phyloP scores from a whole-genome alignment of 2,329 filamentous ascomycete species.

The Colletotrichum navitas region DNA sequence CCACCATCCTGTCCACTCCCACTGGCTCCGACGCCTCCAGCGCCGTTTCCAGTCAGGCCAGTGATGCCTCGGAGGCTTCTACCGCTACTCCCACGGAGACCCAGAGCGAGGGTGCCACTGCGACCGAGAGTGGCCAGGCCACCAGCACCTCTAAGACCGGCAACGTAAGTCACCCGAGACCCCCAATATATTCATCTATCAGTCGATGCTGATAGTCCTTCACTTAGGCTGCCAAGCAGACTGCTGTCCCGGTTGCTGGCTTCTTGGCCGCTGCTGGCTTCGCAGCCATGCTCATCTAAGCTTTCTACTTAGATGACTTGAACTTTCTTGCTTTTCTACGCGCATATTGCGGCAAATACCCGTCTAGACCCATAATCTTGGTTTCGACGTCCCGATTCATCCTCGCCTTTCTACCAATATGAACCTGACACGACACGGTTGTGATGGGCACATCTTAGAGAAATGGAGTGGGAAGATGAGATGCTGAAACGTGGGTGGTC shows the following conservation, averaged over 20 bases:
- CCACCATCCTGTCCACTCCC: conserved; percentile 46
- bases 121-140: conserved; percentile 22
- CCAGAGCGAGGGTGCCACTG: conserved; percentile 4
- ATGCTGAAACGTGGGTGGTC: conserved; percentile 20
- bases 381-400: conserved; percentile 37
- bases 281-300: conserved; percentile 63
- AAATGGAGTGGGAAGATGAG: conserved; percentile 29
- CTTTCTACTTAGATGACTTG: conserved; percentile 8
- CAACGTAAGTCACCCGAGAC: conserved; percentile 45
- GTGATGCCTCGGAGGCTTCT: conserved; percentile 34
- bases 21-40: conserved; percentile 44
- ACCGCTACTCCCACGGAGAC: conserved; percentile 36
- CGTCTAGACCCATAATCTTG: conserved; percentile 50
- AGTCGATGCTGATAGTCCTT: conserved; percentile 4
- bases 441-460: conserved; percentile 35
- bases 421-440: conserved; percentile 22
- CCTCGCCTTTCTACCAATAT: conserved; percentile 43
- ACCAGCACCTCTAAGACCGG: conserved; percentile 32
- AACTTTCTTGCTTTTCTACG: conserved; percentile 41
- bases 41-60: conserved; percentile 44
- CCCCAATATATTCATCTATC: background rate
- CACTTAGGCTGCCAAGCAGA: conserved; percentile 47
- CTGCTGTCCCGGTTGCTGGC: conserved; percentile 59
- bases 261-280: conserved; percentile 63
- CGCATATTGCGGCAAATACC: conserved; percentile 59